Evolutionary conservation across 805 yeast genomes (phyloP).

Genomic region (Groenewaldozyma tartarivorans): DNA sequence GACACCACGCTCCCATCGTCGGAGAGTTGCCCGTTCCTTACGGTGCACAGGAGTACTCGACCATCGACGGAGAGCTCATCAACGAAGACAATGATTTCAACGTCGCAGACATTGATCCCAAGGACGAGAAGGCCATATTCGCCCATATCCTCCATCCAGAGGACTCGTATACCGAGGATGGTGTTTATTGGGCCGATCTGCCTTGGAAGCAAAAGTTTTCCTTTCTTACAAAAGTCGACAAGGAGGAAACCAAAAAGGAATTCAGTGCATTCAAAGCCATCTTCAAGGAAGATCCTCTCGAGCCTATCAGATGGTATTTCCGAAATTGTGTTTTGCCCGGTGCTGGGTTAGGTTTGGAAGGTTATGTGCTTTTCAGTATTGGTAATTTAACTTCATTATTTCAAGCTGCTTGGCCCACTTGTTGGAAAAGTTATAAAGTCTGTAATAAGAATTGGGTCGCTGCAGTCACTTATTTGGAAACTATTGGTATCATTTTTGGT

Average conservation of each 20-base stretch:
- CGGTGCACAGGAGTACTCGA: conserved; percentile 33
- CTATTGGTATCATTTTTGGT: conserved; percentile 48
- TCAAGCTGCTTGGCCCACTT: conserved; percentile 28
- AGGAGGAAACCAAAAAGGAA: conserved; percentile 23
- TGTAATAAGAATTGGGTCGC: conserved; percentile 28
- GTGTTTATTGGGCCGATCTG: conserved; percentile 32
- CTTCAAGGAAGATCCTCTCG: conserved; percentile 27
- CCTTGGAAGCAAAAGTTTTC: conserved; percentile 20
- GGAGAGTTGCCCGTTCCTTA: conserved; percentile 30
- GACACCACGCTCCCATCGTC: conserved; percentile 26
- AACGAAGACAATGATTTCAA: conserved; percentile 19
- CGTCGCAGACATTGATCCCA: conserved; percentile 16
- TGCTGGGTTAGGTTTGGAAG: conserved; percentile 30
- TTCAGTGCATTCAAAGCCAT: conserved; percentile 16
- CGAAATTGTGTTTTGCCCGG: conserved; percentile 30
- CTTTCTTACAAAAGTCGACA: conserved; percentile 23
- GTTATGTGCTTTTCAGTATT: conserved; percentile 30
- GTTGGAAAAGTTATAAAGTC: conserved; percentile 24
- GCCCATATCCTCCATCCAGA: conserved; percentile 25
- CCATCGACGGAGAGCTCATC: conserved; percentile 24
- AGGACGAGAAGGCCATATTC: conserved; percentile 28
- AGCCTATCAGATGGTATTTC: conserved; percentile 28
- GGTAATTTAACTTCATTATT: conserved; percentile 27
- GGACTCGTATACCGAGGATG: conserved; percentile 26
- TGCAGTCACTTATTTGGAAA: conserved; percentile 28